Evolutionary conservation across 768 basidiomycete species (phyloP).

Genomic region (Daedaleopsis sinensis): DNA sequence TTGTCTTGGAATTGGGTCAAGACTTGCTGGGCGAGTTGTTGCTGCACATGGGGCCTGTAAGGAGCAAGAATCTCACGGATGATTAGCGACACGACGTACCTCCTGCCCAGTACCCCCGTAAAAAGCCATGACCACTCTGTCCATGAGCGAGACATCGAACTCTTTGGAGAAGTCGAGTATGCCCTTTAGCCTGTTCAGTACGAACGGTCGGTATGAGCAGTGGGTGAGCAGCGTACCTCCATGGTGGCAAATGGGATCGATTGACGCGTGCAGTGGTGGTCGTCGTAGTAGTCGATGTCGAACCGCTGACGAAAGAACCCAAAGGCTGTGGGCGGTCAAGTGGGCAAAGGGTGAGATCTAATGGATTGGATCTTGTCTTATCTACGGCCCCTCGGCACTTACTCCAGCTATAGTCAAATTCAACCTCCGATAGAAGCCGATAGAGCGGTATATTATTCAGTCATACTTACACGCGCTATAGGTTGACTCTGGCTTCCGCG

Average conservation of each 20-base stretch:
- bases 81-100: conserved; percentile 47
- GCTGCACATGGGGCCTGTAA: conserved; percentile 49
- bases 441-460: no score
- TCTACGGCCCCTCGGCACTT: conserved; percentile 14
- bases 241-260: conserved; percentile 32
- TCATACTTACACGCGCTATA: no score
- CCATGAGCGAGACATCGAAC: conserved; percentile 90
- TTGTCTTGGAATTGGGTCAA: conserved; percentile 96
- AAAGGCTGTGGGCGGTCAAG: conserved; percentile 28
- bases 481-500: background rate
- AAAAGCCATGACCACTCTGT: conserved; percentile 91
- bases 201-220: background rate
- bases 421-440: conserved; percentile 15
- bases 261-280: conserved; percentile 23
- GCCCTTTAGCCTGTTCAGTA: conserved; percentile 48
- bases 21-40: conserved; percentile 92
- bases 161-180: conserved; percentile 93
- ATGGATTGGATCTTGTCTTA: conserved; percentile 23
- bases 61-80: conserved; percentile 5
- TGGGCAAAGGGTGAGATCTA: conserved; percentile 34
- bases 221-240: conserved; percentile 37
- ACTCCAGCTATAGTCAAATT: background rate
- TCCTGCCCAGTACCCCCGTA: conserved; percentile 85
- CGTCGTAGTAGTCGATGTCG: conserved; percentile 27
- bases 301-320: conserved; percentile 24